A percentile compares a stretch with the other conserved stretches of the same genome.
phyloP scores from a whole-genome alignment of 306 rosid species.

The Dryas drummondii region DNA sequence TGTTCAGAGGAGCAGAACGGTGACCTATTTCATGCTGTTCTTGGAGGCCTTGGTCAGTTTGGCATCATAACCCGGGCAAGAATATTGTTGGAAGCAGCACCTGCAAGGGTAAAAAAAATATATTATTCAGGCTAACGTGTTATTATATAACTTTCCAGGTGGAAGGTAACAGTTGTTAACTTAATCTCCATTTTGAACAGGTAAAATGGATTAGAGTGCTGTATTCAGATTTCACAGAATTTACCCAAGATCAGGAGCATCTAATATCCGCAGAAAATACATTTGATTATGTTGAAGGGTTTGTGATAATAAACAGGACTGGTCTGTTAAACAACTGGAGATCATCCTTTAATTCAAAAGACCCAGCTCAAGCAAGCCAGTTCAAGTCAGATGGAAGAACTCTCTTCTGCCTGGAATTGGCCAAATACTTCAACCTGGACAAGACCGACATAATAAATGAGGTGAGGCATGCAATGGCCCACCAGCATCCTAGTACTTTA shows the following conservation, averaged over 20 bases:
- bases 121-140: slow-evolving; percentile 1
- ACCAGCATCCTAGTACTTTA: neutral
- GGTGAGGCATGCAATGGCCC: slow-evolving; percentile 41
- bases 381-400: slow-evolving; percentile 88
- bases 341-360: slow-evolving; percentile 85
- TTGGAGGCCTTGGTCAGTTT: slow-evolving; percentile 97
- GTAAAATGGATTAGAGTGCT: slow-evolving; percentile 79
- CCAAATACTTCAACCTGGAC: slow-evolving; percentile 66
- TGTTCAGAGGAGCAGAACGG: slow-evolving; percentile 71
- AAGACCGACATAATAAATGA: slow-evolving; percentile 40
- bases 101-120: slow-evolving; percentile 50
- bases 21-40: slow-evolving; percentile 84
- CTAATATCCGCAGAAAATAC: slow-evolving; percentile 55
- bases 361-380: slow-evolving; percentile 79
- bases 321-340: slow-evolving; percentile 92
- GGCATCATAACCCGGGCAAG: slow-evolving; percentile 91
- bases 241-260: slow-evolving; percentile 76
- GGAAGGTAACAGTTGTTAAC: neutral
- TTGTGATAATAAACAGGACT: slow-evolving; percentile 88
- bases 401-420: slow-evolving; percentile 84
- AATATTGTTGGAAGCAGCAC: slow-evolving; percentile 82
- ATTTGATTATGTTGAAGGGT: slow-evolving; percentile 88
- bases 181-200: slow-evolving; percentile 31
- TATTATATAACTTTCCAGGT: neutral
- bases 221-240: slow-evolving; percentile 50